phyloP scores from a whole-genome alignment of 2,329 filamentous ascomycete species.

The Aspergillus sp. region DNA sequence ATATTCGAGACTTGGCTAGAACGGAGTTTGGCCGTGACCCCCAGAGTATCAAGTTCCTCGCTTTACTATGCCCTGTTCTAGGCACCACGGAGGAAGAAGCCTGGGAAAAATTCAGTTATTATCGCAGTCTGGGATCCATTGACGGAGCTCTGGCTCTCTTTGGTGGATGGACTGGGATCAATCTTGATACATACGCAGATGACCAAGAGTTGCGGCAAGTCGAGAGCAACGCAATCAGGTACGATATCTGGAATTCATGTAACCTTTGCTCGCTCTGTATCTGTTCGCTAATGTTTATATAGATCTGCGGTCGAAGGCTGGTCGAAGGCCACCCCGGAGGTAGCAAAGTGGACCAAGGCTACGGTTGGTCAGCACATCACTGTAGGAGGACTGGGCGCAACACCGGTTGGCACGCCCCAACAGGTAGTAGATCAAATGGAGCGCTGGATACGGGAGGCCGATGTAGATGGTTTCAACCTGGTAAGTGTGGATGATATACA shows the following conservation, averaged over 20 bases:
- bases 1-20: slow-evolving; percentile 58
- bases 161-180: slow-evolving; percentile 71
- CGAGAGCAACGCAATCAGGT: slow-evolving; percentile 60
- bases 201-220: slow-evolving; percentile 62
- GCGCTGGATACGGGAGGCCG: slow-evolving; percentile 64
- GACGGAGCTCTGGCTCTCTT: slow-evolving; percentile 70
- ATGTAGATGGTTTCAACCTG: slow-evolving; percentile 74
- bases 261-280: background rate
- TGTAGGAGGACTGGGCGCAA: slow-evolving; percentile 65
- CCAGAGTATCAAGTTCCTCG: slow-evolving; percentile 63
- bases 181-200: slow-evolving; percentile 59
- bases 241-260: slow-evolving; percentile 11
- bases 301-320: slow-evolving; percentile 51
- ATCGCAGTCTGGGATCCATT: slow-evolving; percentile 58
- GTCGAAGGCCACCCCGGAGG: slow-evolving; percentile 56
- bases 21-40: slow-evolving; percentile 56
- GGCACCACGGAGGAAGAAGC: slow-evolving; percentile 66
- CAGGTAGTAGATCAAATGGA: slow-evolving; percentile 68
- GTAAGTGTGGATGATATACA: slow-evolving; percentile 39
- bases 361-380: slow-evolving; percentile 67
- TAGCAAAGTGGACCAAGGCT: slow-evolving; percentile 69
- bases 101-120: slow-evolving; percentile 60
- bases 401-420: slow-evolving; percentile 61
- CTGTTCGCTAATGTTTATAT: background rate
- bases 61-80: slow-evolving; percentile 63